Evolutionary conservation across 2,329 filamentous ascomycete genomes (phyloP).

Genomic region (Curvularia verruculosa): DNA sequence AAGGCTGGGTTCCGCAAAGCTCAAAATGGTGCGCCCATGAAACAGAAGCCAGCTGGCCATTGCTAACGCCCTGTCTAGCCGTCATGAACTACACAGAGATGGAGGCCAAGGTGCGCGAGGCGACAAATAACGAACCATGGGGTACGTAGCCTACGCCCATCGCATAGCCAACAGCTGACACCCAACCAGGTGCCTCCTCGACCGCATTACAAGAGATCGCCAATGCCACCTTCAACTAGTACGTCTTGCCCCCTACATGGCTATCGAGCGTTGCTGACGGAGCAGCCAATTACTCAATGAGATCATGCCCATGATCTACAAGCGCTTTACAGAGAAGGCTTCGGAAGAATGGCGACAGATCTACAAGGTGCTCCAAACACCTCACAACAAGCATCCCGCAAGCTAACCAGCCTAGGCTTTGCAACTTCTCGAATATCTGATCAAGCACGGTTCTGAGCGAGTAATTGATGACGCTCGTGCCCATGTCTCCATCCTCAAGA

Average conservation of each 20-base stretch:
- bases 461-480: slow-evolving; percentile 97
- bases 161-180: slow-evolving; percentile 19
- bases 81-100: slow-evolving; percentile 96
- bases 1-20: slow-evolving; percentile 95
- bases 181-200: slow-evolving; percentile 68
- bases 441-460: slow-evolving; percentile 97
- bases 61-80: slow-evolving; percentile 60
- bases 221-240: slow-evolving; percentile 98
- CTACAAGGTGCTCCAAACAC: slow-evolving; percentile 73
- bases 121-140: slow-evolving; percentile 99
- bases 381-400: background rate
- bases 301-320: slow-evolving; percentile 99
- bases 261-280: slow-evolving; percentile 27
- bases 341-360: slow-evolving; percentile 99
- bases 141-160: slow-evolving; percentile 66
- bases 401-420: slow-evolving; percentile 62
- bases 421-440: slow-evolving; percentile 92
- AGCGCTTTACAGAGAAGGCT: slow-evolving; percentile 96
- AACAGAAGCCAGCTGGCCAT: slow-evolving; percentile 24
- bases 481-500: slow-evolving; percentile 93
- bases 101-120: slow-evolving; percentile 80
- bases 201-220: slow-evolving; percentile 97
- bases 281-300: slow-evolving; percentile 91
- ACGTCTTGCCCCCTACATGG: slow-evolving; percentile 45
- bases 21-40: slow-evolving; percentile 78